Conservation (phyloP, 345 rosid species). For the Acer campestre region DNA sequence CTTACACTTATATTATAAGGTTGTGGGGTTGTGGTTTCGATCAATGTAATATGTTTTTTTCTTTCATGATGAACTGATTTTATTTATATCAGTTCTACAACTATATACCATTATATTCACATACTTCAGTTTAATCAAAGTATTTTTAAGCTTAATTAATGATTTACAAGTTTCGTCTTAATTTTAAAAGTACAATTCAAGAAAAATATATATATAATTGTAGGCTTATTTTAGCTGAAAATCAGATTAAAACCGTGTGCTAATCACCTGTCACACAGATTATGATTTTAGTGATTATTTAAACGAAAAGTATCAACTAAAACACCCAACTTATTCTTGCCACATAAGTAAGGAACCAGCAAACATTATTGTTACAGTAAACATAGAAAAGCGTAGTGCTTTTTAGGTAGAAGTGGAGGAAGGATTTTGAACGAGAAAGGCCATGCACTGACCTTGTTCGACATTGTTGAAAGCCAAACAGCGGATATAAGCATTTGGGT, state of each 20-base stretch:
- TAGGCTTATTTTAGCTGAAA: background rate
- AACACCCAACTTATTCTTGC: background rate
- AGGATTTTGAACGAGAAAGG: slow-evolving; percentile 62
- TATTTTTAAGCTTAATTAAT: no score
- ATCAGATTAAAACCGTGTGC: background rate
- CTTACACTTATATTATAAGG: no score
- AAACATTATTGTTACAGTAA: background rate
- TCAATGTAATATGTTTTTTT: no score
- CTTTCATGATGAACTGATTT: no score
- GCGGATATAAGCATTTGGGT: slow-evolving; percentile 56
- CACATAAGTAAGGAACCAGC: background rate
- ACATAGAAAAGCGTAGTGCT: background rate
- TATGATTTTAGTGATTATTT: background rate
- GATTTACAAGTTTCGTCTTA: no score
- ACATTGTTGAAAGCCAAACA: slow-evolving; percentile 56
- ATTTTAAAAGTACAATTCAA: no score
- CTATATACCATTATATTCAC: no score
- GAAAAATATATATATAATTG: no score
- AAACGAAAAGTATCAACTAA: background rate
- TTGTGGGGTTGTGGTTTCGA: no score
- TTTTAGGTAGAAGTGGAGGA: background rate
- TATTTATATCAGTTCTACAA: no score
- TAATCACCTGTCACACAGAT: background rate
- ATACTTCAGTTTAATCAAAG: no score
- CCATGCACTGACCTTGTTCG: slow-evolving; percentile 64